Conservation (phyloP, 202 grass and related monocot species). For the Brachypodium distachyon region DNA sequence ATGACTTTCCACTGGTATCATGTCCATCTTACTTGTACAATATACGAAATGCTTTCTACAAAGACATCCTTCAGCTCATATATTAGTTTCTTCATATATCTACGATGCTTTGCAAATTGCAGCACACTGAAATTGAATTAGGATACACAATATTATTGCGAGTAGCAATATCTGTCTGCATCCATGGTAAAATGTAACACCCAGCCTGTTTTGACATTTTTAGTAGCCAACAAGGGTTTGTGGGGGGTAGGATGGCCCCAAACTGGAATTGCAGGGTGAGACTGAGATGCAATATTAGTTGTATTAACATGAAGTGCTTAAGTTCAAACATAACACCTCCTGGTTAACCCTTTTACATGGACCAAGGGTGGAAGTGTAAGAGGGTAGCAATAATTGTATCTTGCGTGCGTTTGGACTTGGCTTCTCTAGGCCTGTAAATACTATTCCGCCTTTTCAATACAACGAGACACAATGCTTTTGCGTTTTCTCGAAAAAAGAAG, state of each 20-base stretch:
- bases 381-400: too few species aligned
- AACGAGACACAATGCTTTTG: too few species aligned
- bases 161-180: conserved; percentile 2
- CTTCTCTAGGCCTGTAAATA: too few species aligned
- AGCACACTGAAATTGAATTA: background rate
- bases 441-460: too few species aligned
- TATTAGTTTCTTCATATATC: background rate
- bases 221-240: background rate
- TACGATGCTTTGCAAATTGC: background rate
- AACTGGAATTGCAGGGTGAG: background rate
- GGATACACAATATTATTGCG: background rate
- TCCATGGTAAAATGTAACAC: background rate
- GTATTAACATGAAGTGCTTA: background rate
- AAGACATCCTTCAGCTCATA: background rate
- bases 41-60: background rate
- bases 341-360: background rate
- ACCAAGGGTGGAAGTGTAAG: background rate
- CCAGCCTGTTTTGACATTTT: too few species aligned
- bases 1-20: conserved; percentile 6
- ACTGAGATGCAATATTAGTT: background rate
- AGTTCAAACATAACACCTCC: background rate
- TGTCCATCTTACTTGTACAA: background rate
- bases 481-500: too few species aligned
- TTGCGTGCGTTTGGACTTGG: too few species aligned
- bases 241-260: background rate